These are phyloP conservation scores for Pseudonitzschia pungens DNA, from an alignment of 108 stramenopile species.

Conservation along the genomic window DNA sequence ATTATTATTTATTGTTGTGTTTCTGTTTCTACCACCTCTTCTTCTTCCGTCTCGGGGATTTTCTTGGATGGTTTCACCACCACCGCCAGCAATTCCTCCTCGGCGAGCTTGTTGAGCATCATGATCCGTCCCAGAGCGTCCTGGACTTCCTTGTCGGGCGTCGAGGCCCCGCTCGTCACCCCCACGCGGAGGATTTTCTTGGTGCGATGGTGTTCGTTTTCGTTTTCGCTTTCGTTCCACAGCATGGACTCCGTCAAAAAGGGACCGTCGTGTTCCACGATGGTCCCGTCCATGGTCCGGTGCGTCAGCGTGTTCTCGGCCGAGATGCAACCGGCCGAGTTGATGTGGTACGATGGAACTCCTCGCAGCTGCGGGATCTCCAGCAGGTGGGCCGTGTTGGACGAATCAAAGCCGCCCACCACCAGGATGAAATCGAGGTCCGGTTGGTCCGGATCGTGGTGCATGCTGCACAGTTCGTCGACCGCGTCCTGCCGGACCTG, in stretches of 20 bases:
- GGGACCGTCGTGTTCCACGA: conserved; percentile 78
- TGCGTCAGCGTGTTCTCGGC: conserved; percentile 88
- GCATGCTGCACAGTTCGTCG: conserved; percentile 74
- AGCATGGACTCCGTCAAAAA: conserved; percentile 58
- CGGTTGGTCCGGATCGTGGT: conserved; percentile 57
- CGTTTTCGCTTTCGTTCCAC: conserved; percentile 75
- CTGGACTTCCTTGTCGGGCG: conserved; percentile 87
- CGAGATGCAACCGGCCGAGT: conserved; percentile 79
- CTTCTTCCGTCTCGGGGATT: too few species aligned
- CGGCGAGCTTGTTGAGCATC: conserved; percentile 71
- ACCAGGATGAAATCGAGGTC: conserved; percentile 93
- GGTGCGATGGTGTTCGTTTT: too few species aligned
- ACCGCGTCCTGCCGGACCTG: conserved; percentile 95
- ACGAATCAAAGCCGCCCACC: conserved; percentile 94
- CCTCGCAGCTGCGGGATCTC: conserved; percentile 87
- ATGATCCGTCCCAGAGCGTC: conserved; percentile 83
- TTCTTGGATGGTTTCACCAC: too few species aligned
- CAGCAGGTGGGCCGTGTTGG: conserved; percentile 93
- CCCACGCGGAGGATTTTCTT: conserved; percentile 81
- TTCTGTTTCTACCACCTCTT: too few species aligned
- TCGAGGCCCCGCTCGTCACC: conserved; percentile 95
- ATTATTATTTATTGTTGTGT: too few species aligned
- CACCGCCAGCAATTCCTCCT: background rate
- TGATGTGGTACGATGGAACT: conserved; percentile 91
- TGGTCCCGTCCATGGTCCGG: conserved; percentile 74